These are phyloP conservation scores for Melampsora larici-populina DNA, from an alignment of 1,284 basidiomycete genomes.

Conservation along the genomic window DNA sequence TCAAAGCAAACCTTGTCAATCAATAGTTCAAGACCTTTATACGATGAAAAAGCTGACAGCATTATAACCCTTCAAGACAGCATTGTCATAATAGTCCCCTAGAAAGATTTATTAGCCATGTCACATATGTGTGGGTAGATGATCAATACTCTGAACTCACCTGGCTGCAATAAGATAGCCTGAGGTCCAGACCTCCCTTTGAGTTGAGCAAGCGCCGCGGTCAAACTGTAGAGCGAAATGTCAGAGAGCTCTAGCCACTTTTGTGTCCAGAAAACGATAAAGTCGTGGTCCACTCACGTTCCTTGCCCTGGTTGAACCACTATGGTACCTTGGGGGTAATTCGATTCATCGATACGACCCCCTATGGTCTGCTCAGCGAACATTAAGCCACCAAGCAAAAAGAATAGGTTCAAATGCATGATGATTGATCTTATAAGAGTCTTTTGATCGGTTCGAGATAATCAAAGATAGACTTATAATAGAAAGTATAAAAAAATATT, in stretches of 20 bases:
- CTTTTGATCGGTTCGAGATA: too few species aligned
- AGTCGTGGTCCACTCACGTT: background rate
- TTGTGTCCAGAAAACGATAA: background rate
- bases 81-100: background rate
- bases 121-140: background rate
- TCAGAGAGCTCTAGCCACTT: background rate
- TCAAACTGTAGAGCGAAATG: background rate
- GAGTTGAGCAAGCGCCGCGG: background rate
- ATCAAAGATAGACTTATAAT: too few species aligned
- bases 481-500: too few species aligned
- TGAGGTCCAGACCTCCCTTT: background rate
- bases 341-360: background rate
- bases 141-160: background rate
- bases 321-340: background rate
- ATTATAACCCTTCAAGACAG: background rate
- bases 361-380: background rate
- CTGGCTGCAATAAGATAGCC: background rate
- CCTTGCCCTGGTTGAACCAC: background rate
- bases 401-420: too few species aligned
- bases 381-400: background rate
- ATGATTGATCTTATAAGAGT: too few species aligned
- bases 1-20: background rate
- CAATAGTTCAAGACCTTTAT: background rate
- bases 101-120: background rate
- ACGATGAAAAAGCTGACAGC: background rate